phyloP scores from a whole-genome alignment of 805 yeast species.

The Metschnikowia kunwiensis region DNA sequence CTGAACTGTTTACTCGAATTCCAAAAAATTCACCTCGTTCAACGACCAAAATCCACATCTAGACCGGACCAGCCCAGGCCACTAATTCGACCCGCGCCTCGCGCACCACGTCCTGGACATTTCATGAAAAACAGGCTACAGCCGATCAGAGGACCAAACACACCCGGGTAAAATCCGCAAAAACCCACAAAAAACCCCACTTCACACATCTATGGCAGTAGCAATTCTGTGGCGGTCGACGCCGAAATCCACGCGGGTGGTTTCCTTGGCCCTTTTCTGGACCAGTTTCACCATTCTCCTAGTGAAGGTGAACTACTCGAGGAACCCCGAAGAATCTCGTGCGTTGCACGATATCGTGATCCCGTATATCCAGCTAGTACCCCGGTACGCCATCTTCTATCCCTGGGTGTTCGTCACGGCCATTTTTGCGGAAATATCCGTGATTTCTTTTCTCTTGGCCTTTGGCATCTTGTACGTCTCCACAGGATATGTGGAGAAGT shows the following conservation, averaged over 20 bases:
- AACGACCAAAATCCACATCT: no score
- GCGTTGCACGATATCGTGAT: conserved; percentile 41
- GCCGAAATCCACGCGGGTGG: conserved; percentile 49
- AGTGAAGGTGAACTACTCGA: conserved; percentile 32
- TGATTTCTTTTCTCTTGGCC: conserved; percentile 44
- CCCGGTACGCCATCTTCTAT: conserved; percentile 48
- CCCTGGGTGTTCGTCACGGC: conserved; percentile 67
- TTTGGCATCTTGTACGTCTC: conserved; percentile 36
- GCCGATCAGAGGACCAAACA: no score
- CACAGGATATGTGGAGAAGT: conserved; percentile 46
- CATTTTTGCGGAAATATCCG: conserved; percentile 58
- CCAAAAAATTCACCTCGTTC: no score
- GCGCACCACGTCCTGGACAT: no score
- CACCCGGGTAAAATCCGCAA: no score
- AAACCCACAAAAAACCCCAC: no score
- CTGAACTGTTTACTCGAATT: no score
- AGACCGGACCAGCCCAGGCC: no score
- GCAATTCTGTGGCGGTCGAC: conserved; percentile 18
- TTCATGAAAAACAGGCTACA: no score
- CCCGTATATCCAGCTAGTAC: conserved; percentile 64
- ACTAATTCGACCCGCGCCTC: no score
- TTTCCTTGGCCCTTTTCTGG: conserved; percentile 36
- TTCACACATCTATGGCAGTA: conserved; percentile 9
- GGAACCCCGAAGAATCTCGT: conserved; percentile 8
- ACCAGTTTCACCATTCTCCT: conserved; percentile 42